These are phyloP conservation scores for Ceratobasidium sp. DNA, from an alignment of 1,284 basidiomycete genomes.

Conservation along the genomic window DNA sequence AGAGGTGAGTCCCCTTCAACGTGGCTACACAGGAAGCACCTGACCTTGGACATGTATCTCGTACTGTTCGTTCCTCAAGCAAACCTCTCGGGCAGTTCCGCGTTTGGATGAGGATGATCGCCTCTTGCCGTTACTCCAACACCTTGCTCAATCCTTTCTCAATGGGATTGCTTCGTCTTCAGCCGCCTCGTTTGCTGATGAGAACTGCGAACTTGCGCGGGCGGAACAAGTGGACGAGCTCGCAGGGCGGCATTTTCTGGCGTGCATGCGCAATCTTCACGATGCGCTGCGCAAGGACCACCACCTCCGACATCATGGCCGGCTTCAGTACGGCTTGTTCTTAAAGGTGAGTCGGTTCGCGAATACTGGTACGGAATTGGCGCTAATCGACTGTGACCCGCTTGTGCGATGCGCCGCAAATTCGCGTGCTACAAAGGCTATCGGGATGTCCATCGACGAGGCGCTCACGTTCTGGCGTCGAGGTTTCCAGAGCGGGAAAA, in stretches of 20 bases:
- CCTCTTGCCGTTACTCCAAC: slow-evolving; percentile 89
- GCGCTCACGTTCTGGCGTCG: slow-evolving; percentile 95
- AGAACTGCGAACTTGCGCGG: slow-evolving; percentile 75
- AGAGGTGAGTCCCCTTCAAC: slow-evolving; percentile 68
- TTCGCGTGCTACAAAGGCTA: slow-evolving; percentile 67
- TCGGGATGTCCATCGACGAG: slow-evolving; percentile 95
- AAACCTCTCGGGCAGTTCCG: slow-evolving; percentile 89
- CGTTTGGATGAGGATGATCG: slow-evolving; percentile 97
- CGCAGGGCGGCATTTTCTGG: slow-evolving; percentile 89
- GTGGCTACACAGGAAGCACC: slow-evolving; percentile 8
- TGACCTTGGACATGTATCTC: slow-evolving; percentile 42
- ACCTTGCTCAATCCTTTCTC: slow-evolving; percentile 94
- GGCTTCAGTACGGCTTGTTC: slow-evolving; percentile 94
- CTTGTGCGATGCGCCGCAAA: slow-evolving; percentile 25
- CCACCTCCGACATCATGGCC: slow-evolving; percentile 93
- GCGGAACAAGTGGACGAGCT: slow-evolving; percentile 96
- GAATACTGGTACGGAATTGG: neutral
- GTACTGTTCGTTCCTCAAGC: slow-evolving; percentile 54
- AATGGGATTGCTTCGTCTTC: slow-evolving; percentile 86
- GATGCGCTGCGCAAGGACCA: slow-evolving; percentile 80
- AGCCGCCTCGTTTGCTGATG: slow-evolving; percentile 58
- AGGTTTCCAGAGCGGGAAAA: slow-evolving; percentile 74
- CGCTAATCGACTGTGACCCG: slow-evolving; percentile 18
- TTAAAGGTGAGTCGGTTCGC: slow-evolving; percentile 77
- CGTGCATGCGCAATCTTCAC: slow-evolving; percentile 96